phyloP scores from a whole-genome alignment of 352 stramenopile species.

The Pythium brassicae region DNA sequence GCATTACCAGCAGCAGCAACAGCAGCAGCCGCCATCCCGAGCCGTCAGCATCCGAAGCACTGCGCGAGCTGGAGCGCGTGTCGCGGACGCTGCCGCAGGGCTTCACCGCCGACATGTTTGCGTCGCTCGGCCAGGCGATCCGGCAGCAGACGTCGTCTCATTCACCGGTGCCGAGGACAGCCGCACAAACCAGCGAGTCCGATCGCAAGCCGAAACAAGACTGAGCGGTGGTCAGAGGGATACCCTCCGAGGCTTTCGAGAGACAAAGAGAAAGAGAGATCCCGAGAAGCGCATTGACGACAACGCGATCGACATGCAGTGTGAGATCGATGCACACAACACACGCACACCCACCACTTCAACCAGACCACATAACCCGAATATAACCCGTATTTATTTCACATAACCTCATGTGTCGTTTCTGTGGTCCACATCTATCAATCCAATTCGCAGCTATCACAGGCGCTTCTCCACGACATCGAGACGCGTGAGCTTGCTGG shows the following conservation, averaged over 20 bases:
- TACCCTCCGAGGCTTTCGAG: neutral
- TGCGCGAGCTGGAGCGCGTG: constrained; percentile 30
- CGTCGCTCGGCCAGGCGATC: constrained; percentile 51
- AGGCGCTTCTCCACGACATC: no score
- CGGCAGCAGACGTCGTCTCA: constrained; percentile 14
- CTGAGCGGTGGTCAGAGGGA: neutral
- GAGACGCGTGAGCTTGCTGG: no score
- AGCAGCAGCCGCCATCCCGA: constrained; percentile 11
- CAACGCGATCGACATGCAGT: no score
- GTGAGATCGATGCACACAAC: no score
- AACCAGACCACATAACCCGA: neutral
- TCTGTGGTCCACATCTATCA: no score
- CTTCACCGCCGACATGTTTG: constrained; percentile 60
- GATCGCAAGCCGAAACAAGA: constrained; percentile 2
- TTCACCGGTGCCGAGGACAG: neutral
- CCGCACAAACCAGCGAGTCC: neutral
- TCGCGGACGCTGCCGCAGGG: constrained; percentile 42
- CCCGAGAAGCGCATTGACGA: neutral
- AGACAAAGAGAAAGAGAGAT: neutral
- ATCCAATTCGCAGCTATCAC: no score
- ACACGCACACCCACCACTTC: neutral
- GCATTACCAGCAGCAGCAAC: neutral
- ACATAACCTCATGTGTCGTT: no score
- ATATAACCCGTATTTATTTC: no score
- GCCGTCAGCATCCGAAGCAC: constrained; percentile 15